Evolutionary conservation across 805 yeast species (phyloP).

Genomic region (Maudiozyma saulgeensis): DNA sequence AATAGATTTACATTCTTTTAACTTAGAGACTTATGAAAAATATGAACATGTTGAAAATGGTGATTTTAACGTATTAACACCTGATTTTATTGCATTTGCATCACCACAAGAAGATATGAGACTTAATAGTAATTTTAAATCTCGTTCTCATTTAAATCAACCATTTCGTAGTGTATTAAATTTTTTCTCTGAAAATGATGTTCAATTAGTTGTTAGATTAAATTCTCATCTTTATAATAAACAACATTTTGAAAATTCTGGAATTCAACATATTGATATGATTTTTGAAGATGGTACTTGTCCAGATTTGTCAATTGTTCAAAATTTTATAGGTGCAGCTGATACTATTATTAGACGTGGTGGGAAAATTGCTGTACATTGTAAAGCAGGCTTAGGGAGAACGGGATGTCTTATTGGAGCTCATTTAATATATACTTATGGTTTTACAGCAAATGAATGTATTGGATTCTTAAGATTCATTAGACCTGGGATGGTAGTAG

Average conservation of each 20-base stretch:
- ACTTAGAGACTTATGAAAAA: constrained; percentile 87
- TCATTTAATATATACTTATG: constrained; percentile 88
- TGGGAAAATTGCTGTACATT: constrained; percentile 96
- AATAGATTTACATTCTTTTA: constrained; percentile 76
- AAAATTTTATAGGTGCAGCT: constrained; percentile 88
- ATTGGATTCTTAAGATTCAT: constrained; percentile 93
- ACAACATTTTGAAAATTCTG: constrained; percentile 68
- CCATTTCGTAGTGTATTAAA: constrained; percentile 75
- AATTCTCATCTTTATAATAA: constrained; percentile 88
- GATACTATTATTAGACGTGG: constrained; percentile 78
- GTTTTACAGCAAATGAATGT: constrained; percentile 94
- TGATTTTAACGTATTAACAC: constrained; percentile 83
- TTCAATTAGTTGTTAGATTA: constrained; percentile 81
- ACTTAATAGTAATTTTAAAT: constrained; percentile 11
- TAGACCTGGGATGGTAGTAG: constrained; percentile 99
- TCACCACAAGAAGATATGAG: constrained; percentile 73
- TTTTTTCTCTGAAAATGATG: constrained; percentile 63
- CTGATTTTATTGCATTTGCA: constrained; percentile 95
- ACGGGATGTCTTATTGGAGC: constrained; percentile 98
- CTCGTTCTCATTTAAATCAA: constrained; percentile 41
- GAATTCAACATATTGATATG: constrained; percentile 87
- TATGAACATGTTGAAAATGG: constrained; percentile 96
- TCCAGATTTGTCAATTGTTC: constrained; percentile 88
- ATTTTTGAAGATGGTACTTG: constrained; percentile 97
- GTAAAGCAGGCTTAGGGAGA: constrained; percentile 96